These are phyloP conservation scores for Pholiota molesta DNA, from an alignment of 768 basidiomycete species.

Conservation along the genomic window DNA sequence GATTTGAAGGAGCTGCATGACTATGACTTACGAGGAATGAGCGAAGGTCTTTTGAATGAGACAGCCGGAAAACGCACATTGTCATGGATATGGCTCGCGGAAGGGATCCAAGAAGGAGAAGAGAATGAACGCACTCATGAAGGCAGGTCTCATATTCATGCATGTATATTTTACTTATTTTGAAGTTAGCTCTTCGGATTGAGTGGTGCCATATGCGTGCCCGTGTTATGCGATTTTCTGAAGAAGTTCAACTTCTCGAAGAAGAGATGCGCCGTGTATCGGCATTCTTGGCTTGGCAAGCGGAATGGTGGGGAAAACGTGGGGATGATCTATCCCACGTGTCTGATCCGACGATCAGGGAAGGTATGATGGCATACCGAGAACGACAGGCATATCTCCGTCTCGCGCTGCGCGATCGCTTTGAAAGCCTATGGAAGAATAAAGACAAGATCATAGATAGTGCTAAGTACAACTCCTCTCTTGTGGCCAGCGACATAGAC, in stretches of 20 bases:
- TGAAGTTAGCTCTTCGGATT: neutral
- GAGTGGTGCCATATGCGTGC: constrained; percentile 1
- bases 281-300: neutral
- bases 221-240: neutral
- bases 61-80: neutral
- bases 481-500: no score
- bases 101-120: neutral
- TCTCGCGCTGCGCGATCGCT: neutral
- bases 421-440: neutral
- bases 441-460: no score
- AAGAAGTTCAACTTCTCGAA: constrained; percentile 4
- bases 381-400: neutral
- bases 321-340: neutral
- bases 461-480: no score
- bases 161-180: neutral
- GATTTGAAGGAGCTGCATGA: neutral
- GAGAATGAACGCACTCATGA: neutral
- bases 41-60: neutral
- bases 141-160: neutral
- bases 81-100: neutral
- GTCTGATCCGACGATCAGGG: neutral
- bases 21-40: neutral
- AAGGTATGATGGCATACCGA: constrained; percentile 1
- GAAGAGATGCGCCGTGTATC: constrained; percentile 3
- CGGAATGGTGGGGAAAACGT: neutral